phyloP scores from a whole-genome alignment of 352 stramenopile species.

The Phytophthora tubulina region DNA sequence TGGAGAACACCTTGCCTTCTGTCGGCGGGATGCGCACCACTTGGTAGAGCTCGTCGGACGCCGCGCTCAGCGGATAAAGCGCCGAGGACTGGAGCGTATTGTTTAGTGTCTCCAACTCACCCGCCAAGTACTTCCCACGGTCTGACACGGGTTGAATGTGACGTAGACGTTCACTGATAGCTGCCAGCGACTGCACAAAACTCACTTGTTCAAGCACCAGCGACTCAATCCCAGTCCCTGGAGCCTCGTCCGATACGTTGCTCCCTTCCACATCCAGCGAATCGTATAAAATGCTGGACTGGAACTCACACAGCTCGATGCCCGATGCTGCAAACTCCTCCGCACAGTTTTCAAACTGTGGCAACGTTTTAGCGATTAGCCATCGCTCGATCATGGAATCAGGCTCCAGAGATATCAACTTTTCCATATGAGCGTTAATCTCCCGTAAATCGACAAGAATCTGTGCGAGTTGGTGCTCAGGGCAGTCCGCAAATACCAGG shows the following conservation, averaged over 20 bases:
- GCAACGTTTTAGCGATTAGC: slow-evolving; percentile 60
- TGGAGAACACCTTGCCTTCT: slow-evolving; percentile 89
- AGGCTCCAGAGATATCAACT: slow-evolving; percentile 57
- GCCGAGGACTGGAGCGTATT: slow-evolving; percentile 62
- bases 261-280: slow-evolving; percentile 52
- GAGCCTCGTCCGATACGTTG: slow-evolving; percentile 12
- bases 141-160: slow-evolving; percentile 70
- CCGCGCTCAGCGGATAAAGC: slow-evolving; percentile 75
- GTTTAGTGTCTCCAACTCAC: slow-evolving; percentile 68
- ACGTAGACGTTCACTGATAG: slow-evolving; percentile 75
- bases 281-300: slow-evolving; percentile 79
- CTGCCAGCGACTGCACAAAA: slow-evolving; percentile 77
- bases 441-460: slow-evolving; percentile 55
- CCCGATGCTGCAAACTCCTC: slow-evolving; percentile 54
- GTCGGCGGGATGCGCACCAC: slow-evolving; percentile 76
- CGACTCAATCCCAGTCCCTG: slow-evolving; percentile 52
- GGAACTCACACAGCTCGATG: slow-evolving; percentile 71
- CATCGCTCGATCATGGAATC: slow-evolving; percentile 69
- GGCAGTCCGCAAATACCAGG: slow-evolving; percentile 67
- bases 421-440: slow-evolving; percentile 48
- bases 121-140: slow-evolving; percentile 54
- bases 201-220: slow-evolving; percentile 79
- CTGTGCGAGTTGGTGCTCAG: slow-evolving; percentile 59
- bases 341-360: slow-evolving; percentile 64
- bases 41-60: slow-evolving; percentile 78